Evolutionary conservation across 768 basidiomycete genomes (phyloP), one percentile per base, ranked within the genome.

Genomic region (Auricularia sp.): DNA sequence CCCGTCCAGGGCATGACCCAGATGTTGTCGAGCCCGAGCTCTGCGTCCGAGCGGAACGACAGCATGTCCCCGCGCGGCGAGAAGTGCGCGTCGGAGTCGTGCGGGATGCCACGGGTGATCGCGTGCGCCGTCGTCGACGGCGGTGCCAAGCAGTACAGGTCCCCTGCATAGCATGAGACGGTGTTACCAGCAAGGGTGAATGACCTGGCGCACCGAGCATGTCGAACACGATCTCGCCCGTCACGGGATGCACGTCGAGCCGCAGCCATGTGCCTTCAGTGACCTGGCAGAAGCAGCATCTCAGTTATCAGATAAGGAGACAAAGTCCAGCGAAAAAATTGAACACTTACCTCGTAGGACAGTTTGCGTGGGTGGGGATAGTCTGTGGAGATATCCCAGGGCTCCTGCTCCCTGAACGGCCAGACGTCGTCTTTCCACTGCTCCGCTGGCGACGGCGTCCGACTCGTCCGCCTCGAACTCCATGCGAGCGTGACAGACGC

Each of bases 321-420:
- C 29, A n/a, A 29, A 29, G 29, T 29, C 7, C 18, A 7, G 18
- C 29, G 29, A 54, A 2, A 54, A 54, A 54, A 54, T 29, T 29
- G 29, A 54, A 29, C 11, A 54, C 54, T 2, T 8, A 89, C 88
- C 65, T 88, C 84, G 71, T 85, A 90, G 64, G 82, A 80, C 39
- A 89, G 76, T n/a, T 73, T 74, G 24, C 88, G 83, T 1, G 87
- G 84, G 73, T 84, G 83, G 18, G 83, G 79, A 69, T 82, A 89
- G 75, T 89, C 85, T 29, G 86, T 88, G 29, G 88, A 89, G 66
- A 90, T 89, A 70, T 90, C 88, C 87, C 87, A 90, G 7, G 75
- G 68, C 21, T 76, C 71, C 47, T 79, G 78, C 39, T 78, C 75
- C 39, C 86, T 86, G 35, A 87, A 73, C 21, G 88, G 88, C 78